Evolutionary conservation across 148 eudicot genomes (phyloP), one percentile per base, ranked within the genome.

Genomic region (Dysphania ambrosioides): DNA sequence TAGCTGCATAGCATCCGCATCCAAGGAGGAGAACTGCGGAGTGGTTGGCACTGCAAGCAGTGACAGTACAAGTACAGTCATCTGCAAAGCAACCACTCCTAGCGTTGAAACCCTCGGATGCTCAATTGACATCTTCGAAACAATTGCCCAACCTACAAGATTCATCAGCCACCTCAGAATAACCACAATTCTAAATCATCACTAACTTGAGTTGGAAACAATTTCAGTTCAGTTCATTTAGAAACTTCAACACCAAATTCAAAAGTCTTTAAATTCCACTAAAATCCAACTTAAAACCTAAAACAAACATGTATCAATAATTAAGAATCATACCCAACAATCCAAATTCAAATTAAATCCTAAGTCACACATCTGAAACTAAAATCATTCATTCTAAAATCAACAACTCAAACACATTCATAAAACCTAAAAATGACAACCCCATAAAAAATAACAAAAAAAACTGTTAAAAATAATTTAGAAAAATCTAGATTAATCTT

Each of bases 1-100:
- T 18, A 73, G 79, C 62, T 72, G 86, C 97, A 93, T 91, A 55
- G 83, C 86, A 35, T 82, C 61, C 29, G 85, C 86, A 65, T 93
- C 95, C 40, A 73, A 44, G 10, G 74, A 11, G 47, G 64, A 68
- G 21, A 87, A 78, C 56, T 82, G 91, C 6, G 76, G 61, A 55
- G 26, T 60, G 21, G 47, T 49, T 19, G 64, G 44, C 19, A 66
- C 59, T 6, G 58, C 66, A 36, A 77, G 65, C 77, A 74, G 53
- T 12, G 61, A 77, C 79, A 80, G n/a, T 5, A 76, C 19, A 66
- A 80, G 63, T 36, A 70, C 21, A 16, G 59, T 58, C 19, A 60
- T 60, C 68, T 53, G 70, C 69, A 74, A 44, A 68, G 75, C 56
- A 44, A 66, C 23, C 61, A 31, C 40, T 57, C 57, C 21, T 26